Conservation (phyloP, 805 yeast genomes). For the Lachancea fermentati region DNA sequence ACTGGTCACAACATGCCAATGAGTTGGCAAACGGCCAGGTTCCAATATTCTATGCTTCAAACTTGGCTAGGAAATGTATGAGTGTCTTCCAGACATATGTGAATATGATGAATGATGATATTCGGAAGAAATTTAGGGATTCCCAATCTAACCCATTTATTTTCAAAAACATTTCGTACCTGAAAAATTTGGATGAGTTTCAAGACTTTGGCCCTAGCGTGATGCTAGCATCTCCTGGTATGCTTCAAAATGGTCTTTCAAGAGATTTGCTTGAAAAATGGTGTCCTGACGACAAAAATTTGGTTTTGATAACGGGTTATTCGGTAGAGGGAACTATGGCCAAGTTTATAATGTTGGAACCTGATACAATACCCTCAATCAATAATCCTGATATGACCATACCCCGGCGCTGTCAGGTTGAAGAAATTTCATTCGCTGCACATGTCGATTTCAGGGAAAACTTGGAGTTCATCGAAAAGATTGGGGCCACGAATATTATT, state of each 20-base stretch:
- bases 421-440: constrained; percentile 98
- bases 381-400: constrained; percentile 76
- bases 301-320: constrained; percentile 89
- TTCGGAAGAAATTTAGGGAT: constrained; percentile 68
- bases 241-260: constrained; percentile 94
- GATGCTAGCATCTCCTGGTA: constrained; percentile 95
- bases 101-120: constrained; percentile 93
- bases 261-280: constrained; percentile 87
- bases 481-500: constrained; percentile 79
- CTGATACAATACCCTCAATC: constrained; percentile 80
- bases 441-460: constrained; percentile 97
- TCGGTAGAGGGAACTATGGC: constrained; percentile 99
- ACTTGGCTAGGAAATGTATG: constrained; percentile 91
- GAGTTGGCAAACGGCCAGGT: constrained; percentile 55
- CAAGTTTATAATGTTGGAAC: constrained; percentile 79
- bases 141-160: constrained; percentile 85
- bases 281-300: constrained; percentile 94
- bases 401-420: constrained; percentile 82
- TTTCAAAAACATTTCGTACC: constrained; percentile 76
- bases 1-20: constrained; percentile 83
- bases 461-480: constrained; percentile 80
- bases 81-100: constrained; percentile 96
- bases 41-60: constrained; percentile 86
- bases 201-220: constrained; percentile 96
- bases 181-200: constrained; percentile 73